Evolutionary conservation across 2,329 filamentous ascomycete species (phyloP).

Genomic region (Colletotrichum tamarilloi): DNA sequence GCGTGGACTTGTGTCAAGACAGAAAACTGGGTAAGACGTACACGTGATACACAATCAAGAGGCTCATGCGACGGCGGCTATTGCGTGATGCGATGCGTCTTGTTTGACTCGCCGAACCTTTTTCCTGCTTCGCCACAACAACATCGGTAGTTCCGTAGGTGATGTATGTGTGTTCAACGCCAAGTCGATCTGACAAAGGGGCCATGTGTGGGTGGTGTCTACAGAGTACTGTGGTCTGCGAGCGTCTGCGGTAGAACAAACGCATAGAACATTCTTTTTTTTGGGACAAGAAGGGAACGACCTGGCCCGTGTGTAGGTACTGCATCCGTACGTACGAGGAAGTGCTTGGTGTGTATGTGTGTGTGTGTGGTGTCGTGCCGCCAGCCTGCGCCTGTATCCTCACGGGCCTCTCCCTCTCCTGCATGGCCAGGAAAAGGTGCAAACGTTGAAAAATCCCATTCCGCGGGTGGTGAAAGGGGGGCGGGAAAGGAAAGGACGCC

Average conservation of each 20-base stretch:
- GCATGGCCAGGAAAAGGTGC: not conserved
- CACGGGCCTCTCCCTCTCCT: not conserved
- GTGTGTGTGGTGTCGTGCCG: too few relatives aligned
- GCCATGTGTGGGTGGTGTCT: not conserved
- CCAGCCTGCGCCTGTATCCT: too few relatives aligned
- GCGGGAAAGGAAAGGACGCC: not conserved
- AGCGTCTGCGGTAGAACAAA: not conserved
- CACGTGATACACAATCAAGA: not conserved
- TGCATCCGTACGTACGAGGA: not conserved
- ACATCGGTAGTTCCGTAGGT: not conserved
- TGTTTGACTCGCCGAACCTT: not conserved
- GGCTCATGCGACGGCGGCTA: not conserved
- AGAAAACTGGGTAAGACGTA: not conserved
- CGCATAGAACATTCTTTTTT: constrained; percentile 20
- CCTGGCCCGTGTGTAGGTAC: not conserved
- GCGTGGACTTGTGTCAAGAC: not conserved
- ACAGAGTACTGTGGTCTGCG: not conserved
- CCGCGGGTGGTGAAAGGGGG: too few relatives aligned
- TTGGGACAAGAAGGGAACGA: not conserved
- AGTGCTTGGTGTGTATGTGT: not conserved
- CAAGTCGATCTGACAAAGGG: not conserved
- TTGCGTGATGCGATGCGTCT: not conserved
- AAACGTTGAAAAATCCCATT: not conserved
- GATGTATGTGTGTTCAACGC: not conserved
- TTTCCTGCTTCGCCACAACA: not conserved